These are phyloP conservation scores for Tanacetum coccineum DNA, from an alignment of 129 eudicot species.

Conservation along the genomic window DNA sequence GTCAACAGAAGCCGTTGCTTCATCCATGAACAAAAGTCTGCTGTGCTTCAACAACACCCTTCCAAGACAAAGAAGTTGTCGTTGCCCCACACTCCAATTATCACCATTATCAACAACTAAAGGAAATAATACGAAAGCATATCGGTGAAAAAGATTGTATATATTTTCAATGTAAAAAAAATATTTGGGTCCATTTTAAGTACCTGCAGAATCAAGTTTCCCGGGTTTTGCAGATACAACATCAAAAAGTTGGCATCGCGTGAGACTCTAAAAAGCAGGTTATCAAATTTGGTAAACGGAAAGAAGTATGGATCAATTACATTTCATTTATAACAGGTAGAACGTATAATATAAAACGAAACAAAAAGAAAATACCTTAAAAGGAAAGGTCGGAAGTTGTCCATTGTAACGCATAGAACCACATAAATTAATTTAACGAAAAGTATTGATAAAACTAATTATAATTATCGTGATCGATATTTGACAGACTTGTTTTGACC, in stretches of 20 bases:
- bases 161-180: background rate
- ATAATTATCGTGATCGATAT: too few species aligned
- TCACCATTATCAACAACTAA: slow-evolving; percentile 40
- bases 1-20: slow-evolving; percentile 40
- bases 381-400: too few species aligned
- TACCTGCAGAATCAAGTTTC: slow-evolving; percentile 36
- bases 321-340: background rate
- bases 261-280: slow-evolving; percentile 55
- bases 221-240: slow-evolving; percentile 40
- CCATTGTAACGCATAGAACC: too few species aligned
- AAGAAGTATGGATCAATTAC: background rate
- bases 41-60: slow-evolving; percentile 37
- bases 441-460: too few species aligned
- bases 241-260: slow-evolving; percentile 52
- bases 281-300: slow-evolving; percentile 4
- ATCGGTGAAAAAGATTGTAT: background rate
- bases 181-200: background rate
- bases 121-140: background rate
- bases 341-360: too few species aligned
- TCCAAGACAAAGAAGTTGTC: slow-evolving; percentile 80
- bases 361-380: too few species aligned
- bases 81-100: slow-evolving; percentile 42
- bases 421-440: too few species aligned
- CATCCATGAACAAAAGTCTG: slow-evolving; percentile 38
- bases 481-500: too few species aligned